Evolutionary conservation across 2,329 filamentous ascomycete species (phyloP), one percentile per base, ranked within the genome.

Genomic region (Metarhizium humberi): DNA sequence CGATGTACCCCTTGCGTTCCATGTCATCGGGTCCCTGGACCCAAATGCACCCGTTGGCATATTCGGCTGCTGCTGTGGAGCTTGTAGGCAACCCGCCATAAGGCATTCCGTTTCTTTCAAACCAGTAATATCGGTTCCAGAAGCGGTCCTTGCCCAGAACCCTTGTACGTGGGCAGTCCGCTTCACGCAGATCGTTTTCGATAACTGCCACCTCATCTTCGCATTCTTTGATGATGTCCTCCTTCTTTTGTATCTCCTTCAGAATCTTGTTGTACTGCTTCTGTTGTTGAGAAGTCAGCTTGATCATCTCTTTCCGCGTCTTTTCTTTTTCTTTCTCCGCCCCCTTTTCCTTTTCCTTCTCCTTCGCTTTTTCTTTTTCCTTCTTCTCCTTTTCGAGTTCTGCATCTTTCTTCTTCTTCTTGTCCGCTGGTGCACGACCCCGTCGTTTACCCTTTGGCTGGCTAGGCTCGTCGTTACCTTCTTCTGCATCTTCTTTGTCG

Each of bases 81-180:
- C 90, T 95, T 60, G 81, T 83, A 0, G 92, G 92, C 55, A 96
- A 78, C 4, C 94, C 94, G 36, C 81, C 90, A 65, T 92, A 96
- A 0, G 94, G 94, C 92, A 97, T 97, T 29, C 92, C 94, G 66
- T 97, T 99, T 59, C 92, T 87, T 72, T 99, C 94, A 69, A 97
- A 96, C 92, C 94, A 99, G 77, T 95, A 97, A 72, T 97, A 99
- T 54, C 92, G 84, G 71, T 99, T 97, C 85, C 92, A 96, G 77
- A 96, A 99, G 48, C 94, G 85, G 71, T 99, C 94, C 69, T 94
- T 92, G 57, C 94, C 94, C 30, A 99, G 78, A 18, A 92, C 85
- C 59, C 90, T 86, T 18, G 92, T 96, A 58, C 94, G 86, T 40
- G 92, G 90, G 64, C 92, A 96, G 70, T 96, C 90, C 45, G 92